Percentiles rank a stretch among this genome's conserved stretches.
phyloP scores from a whole-genome alignment of 257 asterid species.

The Fraxinus cuspidata region DNA sequence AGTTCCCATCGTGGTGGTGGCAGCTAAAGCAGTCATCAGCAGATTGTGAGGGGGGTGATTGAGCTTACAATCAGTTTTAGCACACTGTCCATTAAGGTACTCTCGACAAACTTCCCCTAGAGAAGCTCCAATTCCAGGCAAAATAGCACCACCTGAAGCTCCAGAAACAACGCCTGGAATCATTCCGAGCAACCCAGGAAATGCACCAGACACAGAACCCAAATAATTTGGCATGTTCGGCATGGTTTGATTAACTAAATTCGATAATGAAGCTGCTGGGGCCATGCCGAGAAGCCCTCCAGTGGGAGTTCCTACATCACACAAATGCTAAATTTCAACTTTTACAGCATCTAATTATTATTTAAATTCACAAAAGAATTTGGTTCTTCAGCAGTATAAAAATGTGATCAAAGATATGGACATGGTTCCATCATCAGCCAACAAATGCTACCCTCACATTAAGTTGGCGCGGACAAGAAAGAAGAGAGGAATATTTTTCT shows the following conservation, averaged over 20 bases:
- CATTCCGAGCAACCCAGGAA: slow-evolving; percentile 96
- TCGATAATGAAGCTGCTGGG: slow-evolving; percentile 72
- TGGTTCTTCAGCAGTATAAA: background rate
- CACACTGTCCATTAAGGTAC: slow-evolving; percentile 83
- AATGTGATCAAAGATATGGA: slow-evolving; percentile 14
- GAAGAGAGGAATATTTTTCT: background rate
- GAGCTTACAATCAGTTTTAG: slow-evolving; percentile 73
- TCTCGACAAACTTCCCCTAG: slow-evolving; percentile 95
- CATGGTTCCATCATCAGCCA: background rate
- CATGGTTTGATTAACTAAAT: slow-evolving; percentile 91
- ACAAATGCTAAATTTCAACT: slow-evolving; percentile 19
- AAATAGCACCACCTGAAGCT: slow-evolving; percentile 87
- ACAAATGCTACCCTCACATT: background rate
- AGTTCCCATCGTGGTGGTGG: slow-evolving; percentile 74
- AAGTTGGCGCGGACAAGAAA: background rate
- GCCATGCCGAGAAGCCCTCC: slow-evolving; percentile 89
- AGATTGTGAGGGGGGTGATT: slow-evolving; percentile 90
- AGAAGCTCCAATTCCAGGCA: slow-evolving; percentile 90
- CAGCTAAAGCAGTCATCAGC: slow-evolving; percentile 82
- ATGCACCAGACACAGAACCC: slow-evolving; percentile 89
- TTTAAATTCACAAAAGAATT: background rate
- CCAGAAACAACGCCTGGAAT: slow-evolving; percentile 90
- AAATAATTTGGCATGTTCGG: slow-evolving; percentile 98
- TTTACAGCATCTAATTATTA: background rate
- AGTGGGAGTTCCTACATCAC: slow-evolving; percentile 62